Conservation (phyloP, 2,329 filamentous ascomycete species). For the Colletotrichum sp. region DNA sequence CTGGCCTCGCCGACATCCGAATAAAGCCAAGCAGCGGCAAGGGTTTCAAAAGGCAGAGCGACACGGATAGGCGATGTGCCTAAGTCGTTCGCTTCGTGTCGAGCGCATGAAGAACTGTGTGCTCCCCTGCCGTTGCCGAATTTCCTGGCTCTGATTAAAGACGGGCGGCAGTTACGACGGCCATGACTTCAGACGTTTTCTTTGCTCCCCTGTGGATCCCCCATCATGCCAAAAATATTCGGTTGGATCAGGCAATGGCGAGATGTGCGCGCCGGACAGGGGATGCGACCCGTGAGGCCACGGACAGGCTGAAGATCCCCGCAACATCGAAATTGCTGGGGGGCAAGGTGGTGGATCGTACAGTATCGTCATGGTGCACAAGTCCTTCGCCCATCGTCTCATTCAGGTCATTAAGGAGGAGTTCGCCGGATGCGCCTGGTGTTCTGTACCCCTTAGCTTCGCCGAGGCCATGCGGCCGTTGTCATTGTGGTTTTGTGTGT, state of each 20-base stretch:
- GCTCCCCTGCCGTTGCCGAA: background rate
- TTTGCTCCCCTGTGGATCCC: background rate
- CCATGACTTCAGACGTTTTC: background rate
- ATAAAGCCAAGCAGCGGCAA: background rate
- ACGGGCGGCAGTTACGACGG: background rate
- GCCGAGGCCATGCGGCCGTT: background rate
- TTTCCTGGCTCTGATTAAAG: background rate
- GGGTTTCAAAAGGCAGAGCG: background rate
- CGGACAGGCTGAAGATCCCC: background rate
- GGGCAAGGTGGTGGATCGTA: background rate
- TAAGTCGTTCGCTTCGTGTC: background rate
- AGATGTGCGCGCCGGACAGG: background rate
- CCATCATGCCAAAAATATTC: background rate
- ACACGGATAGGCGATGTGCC: background rate
- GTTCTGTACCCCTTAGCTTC: background rate
- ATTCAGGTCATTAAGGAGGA: background rate
- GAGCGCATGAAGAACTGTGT: background rate
- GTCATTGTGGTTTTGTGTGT: background rate
- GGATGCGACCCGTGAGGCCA: background rate
- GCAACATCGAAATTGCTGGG: background rate
- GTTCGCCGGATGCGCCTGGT: background rate
- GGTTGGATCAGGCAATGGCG: background rate
- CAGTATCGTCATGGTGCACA: background rate
- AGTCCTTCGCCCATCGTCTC: background rate
- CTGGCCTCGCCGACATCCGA: background rate